Conservation (phyloP, 495 filamentous ascomycete genomes). For the Hypoxylon rickii region DNA sequence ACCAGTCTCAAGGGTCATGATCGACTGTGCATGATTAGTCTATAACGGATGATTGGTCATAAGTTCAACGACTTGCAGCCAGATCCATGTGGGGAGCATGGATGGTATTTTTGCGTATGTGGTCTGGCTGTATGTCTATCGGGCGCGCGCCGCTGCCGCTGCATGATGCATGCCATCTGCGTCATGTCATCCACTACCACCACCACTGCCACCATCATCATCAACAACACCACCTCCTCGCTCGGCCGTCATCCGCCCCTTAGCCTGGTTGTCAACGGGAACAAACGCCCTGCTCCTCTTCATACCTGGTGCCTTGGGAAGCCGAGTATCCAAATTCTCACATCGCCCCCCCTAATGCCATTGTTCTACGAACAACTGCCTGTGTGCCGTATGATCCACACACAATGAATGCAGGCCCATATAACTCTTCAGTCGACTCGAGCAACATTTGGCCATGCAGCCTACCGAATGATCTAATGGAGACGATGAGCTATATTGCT, state of each 20-base stretch:
- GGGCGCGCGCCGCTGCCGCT: constrained; percentile 37
- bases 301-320: too few species aligned
- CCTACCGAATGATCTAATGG: background rate
- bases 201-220: constrained; percentile 10
- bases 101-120: constrained; percentile 11
- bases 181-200: constrained; percentile 30
- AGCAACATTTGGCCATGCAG: background rate
- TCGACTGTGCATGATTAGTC: constrained; percentile 28
- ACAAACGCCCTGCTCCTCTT: too few species aligned
- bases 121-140: constrained; percentile 27
- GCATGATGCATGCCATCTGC: constrained; percentile 44
- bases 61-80: constrained; percentile 21
- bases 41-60: constrained; percentile 31
- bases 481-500: background rate
- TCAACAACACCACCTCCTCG: background rate
- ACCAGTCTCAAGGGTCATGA: constrained; percentile 17
- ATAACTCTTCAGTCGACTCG: too few species aligned
- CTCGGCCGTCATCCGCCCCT: background rate
- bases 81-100: constrained; percentile 33
- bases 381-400: background rate
- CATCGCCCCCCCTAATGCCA: background rate
- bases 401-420: too few species aligned
- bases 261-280: constrained; percentile 12
- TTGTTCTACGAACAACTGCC: background rate
- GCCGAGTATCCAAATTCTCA: background rate